Percentiles rank a stretch among this genome's conserved stretches.
Evolutionary conservation across 2,329 filamentous ascomycete genomes (phyloP).

Genomic region (Fusarium pseudograminearum): DNA sequence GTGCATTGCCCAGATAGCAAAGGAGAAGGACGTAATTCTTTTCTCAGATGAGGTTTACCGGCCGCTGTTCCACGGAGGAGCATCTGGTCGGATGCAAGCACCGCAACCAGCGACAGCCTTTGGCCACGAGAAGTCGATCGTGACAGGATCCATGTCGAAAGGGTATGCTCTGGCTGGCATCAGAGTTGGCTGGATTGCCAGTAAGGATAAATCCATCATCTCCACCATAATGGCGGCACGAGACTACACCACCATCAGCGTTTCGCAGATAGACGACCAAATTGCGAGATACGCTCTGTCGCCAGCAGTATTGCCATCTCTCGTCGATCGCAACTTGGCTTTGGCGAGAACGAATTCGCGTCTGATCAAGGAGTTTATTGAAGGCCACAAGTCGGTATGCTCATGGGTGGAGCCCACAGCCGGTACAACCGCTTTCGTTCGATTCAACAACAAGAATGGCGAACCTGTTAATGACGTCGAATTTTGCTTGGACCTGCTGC

Average conservation of each 20-base stretch:
- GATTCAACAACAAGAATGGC: slow-evolving; percentile 70
- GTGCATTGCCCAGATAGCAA: slow-evolving; percentile 72
- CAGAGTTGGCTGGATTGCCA: slow-evolving; percentile 85
- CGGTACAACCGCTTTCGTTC: slow-evolving; percentile 83
- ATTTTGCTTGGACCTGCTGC: slow-evolving; percentile 76
- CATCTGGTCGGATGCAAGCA: slow-evolving; percentile 63
- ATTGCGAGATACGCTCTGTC: slow-evolving; percentile 81
- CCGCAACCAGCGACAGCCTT: slow-evolving; percentile 76
- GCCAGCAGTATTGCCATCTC: slow-evolving; percentile 53
- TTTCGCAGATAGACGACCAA: slow-evolving; percentile 84
- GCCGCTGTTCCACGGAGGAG: slow-evolving; percentile 77
- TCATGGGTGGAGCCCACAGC: slow-evolving; percentile 80
- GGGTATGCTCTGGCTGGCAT: slow-evolving; percentile 86
- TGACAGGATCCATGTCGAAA: slow-evolving; percentile 86
- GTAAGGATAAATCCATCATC: slow-evolving; percentile 71
- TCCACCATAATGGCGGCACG: slow-evolving; percentile 72
- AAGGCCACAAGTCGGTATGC: slow-evolving; percentile 71
- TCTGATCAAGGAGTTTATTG: slow-evolving; percentile 75
- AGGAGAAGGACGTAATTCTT: slow-evolving; percentile 72
- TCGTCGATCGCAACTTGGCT: slow-evolving; percentile 66
- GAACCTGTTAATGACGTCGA: slow-evolving; percentile 76
- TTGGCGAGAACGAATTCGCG: slow-evolving; percentile 76
- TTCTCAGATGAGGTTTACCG: slow-evolving; percentile 86
- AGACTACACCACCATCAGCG: slow-evolving; percentile 88
- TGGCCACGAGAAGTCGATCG: slow-evolving; percentile 76